Evolutionary conservation across 176 grass and related monocot species (phyloP).

Genomic region (Avena insularis): DNA sequence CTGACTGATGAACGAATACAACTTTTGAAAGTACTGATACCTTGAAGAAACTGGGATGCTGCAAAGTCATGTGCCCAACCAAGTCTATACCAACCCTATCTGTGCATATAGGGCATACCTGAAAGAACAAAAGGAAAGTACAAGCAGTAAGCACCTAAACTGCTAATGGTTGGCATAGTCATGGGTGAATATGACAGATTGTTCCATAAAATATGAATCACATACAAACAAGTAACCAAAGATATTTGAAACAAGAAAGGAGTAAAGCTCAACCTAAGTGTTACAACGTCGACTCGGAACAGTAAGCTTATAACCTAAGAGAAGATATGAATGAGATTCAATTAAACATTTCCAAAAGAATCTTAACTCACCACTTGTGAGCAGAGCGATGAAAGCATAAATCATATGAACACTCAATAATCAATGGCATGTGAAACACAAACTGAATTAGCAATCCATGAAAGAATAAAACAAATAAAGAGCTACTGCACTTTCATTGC

Average conservation of each 20-base stretch:
- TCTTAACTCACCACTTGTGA: neutral
- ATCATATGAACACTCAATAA: neutral
- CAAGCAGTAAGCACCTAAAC: slow-evolving; percentile 25
- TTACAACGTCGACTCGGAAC: slow-evolving; percentile 1
- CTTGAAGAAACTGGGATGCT: slow-evolving; percentile 77
- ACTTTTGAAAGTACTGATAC: slow-evolving; percentile 53
- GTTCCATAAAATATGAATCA: slow-evolving; percentile 8
- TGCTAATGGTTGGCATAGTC: neutral
- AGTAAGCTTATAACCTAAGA: neutral
- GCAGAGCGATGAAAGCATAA: neutral
- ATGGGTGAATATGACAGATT: neutral
- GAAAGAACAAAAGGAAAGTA: slow-evolving; percentile 21
- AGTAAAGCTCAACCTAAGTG: neutral
- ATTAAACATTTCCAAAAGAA: neutral
- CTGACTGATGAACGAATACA: slow-evolving; percentile 31
- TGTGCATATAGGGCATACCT: slow-evolving; percentile 83
- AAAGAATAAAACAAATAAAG: neutral
- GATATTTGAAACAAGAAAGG: neutral
- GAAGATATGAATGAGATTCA: slow-evolving; percentile 13
- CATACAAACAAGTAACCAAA: slow-evolving; percentile 27
- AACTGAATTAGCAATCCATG: slow-evolving; percentile 5
- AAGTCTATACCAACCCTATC: slow-evolving; percentile 65
- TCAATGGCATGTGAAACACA: slow-evolving; percentile 11
- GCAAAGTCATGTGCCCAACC: slow-evolving; percentile 66
- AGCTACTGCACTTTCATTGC: neutral